Percentiles rank a stretch among this genome's conserved stretches.
Conservation (phyloP, 2,329 filamentous ascomycete species). For the Apiospora marii region DNA sequence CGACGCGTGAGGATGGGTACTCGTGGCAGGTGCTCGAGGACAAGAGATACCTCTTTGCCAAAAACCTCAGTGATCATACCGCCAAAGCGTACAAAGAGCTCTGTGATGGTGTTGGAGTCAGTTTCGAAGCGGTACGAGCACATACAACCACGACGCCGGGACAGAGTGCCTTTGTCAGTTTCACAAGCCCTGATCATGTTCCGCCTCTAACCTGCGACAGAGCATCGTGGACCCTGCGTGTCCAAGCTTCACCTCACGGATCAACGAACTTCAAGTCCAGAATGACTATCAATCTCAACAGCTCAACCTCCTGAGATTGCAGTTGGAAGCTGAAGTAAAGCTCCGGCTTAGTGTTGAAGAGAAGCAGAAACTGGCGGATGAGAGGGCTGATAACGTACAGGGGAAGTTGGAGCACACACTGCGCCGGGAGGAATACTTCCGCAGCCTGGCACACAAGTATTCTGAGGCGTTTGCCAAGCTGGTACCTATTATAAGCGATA, state of each 20-base stretch:
- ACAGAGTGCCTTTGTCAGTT: too few species aligned
- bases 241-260: slow-evolving; percentile 23
- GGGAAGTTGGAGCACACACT: slow-evolving; percentile 21
- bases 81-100: slow-evolving; percentile 27
- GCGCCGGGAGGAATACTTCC: slow-evolving; percentile 26
- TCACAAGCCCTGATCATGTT: too few species aligned
- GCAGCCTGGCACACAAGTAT: slow-evolving; percentile 23
- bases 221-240: slow-evolving; percentile 17
- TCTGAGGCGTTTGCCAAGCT: slow-evolving; percentile 6
- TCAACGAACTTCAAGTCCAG: slow-evolving; percentile 28
- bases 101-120: slow-evolving; percentile 24
- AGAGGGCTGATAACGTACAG: slow-evolving; percentile 22
- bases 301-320: slow-evolving; percentile 24
- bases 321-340: slow-evolving; percentile 28
- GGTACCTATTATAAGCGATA: slow-evolving; percentile 3
- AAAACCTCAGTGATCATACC: slow-evolving; percentile 29
- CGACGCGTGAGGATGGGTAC: slow-evolving; percentile 26
- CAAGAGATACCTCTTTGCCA: slow-evolving; percentile 28
- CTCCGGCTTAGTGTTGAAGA: slow-evolving; percentile 10
- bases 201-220: slow-evolving; percentile 17
- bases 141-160: too few species aligned
- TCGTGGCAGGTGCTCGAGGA: slow-evolving; percentile 25
- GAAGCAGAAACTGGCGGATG: slow-evolving; percentile 21
- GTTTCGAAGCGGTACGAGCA: slow-evolving; percentile 38
- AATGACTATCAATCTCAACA: slow-evolving; percentile 25